Conservation (phyloP, 164 flowering plant genomes). For the Chimonanthus salicifolius region DNA sequence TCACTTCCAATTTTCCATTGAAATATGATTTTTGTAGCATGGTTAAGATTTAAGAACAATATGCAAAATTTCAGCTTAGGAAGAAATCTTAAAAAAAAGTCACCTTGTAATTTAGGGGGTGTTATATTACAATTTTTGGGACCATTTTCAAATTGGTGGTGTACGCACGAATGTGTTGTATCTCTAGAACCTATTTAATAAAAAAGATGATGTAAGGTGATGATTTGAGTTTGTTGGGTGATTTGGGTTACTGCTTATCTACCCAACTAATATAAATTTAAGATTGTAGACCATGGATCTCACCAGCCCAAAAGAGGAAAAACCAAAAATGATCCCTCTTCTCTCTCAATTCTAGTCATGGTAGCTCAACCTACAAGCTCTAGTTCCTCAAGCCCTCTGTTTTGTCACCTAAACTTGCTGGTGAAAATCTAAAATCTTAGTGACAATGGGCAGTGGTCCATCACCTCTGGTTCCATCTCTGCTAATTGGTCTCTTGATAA, state of each 20-base stretch:
- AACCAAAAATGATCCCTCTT: neutral
- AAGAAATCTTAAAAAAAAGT: no score
- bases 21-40: no score
- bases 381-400: neutral
- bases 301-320: neutral
- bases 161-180: neutral
- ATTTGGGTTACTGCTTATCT: neutral
- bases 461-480: slow-evolving; percentile 43
- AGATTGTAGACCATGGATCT: neutral
- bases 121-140: no score
- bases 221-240: neutral
- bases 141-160: no score
- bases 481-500: slow-evolving; percentile 24
- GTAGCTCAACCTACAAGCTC: slow-evolving; percentile 1
- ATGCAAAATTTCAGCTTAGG: no score
- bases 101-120: no score
- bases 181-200: neutral
- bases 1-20: no score
- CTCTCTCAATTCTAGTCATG: neutral
- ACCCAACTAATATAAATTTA: neutral
- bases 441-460: slow-evolving; percentile 21
- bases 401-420: neutral
- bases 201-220: neutral
- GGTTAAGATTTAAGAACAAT: no score
- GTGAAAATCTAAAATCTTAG: neutral